A percentile compares a stretch with the other conserved stretches of the same genome.
phyloP scores from a whole-genome alignment of 2,329 filamentous ascomycete species.

The Fusarium nematophilum region DNA sequence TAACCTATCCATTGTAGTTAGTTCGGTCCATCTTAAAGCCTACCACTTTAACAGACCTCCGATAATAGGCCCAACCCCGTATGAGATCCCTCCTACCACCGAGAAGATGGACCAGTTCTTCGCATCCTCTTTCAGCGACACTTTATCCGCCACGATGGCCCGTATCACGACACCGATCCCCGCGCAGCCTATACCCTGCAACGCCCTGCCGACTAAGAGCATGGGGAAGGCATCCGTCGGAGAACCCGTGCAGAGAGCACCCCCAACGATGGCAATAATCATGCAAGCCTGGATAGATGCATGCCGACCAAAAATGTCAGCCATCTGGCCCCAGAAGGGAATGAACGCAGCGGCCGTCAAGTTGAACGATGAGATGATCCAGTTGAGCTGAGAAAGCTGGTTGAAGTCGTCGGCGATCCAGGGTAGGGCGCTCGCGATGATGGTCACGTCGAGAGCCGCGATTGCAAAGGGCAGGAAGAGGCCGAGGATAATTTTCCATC shows the following conservation, averaged over 20 bases:
- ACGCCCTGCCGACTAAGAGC: slow-evolving; percentile 70
- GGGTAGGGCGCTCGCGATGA: slow-evolving; percentile 55
- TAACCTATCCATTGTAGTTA: slow-evolving; percentile 51
- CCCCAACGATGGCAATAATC: slow-evolving; percentile 68
- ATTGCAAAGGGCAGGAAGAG: slow-evolving; percentile 71
- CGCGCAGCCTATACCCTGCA: slow-evolving; percentile 72
- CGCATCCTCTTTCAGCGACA: slow-evolving; percentile 70
- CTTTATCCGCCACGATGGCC: slow-evolving; percentile 73
- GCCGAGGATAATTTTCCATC: slow-evolving; percentile 69
- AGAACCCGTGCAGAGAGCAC: slow-evolving; percentile 69
- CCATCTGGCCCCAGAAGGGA: slow-evolving; percentile 1
- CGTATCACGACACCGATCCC: slow-evolving; percentile 71
- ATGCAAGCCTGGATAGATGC: slow-evolving; percentile 67
- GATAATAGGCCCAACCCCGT: slow-evolving; percentile 70
- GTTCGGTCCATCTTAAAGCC: not conserved
- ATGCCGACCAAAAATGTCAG: slow-evolving; percentile 69
- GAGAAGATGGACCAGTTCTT: slow-evolving; percentile 72
- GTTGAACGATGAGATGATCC: slow-evolving; percentile 3
- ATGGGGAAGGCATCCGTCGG: slow-evolving; percentile 65
- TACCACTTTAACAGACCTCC: slow-evolving; percentile 55
- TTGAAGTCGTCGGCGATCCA: slow-evolving; percentile 62
- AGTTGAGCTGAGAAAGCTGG: not conserved
- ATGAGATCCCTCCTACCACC: slow-evolving; percentile 68
- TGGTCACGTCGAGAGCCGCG: slow-evolving; percentile 72
- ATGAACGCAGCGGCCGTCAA: slow-evolving; percentile 1